Evolutionary conservation across 164 flowering plant genomes (phyloP), one percentile per base, ranked within the genome.

Genomic region (Kingdonia uniflora): DNA sequence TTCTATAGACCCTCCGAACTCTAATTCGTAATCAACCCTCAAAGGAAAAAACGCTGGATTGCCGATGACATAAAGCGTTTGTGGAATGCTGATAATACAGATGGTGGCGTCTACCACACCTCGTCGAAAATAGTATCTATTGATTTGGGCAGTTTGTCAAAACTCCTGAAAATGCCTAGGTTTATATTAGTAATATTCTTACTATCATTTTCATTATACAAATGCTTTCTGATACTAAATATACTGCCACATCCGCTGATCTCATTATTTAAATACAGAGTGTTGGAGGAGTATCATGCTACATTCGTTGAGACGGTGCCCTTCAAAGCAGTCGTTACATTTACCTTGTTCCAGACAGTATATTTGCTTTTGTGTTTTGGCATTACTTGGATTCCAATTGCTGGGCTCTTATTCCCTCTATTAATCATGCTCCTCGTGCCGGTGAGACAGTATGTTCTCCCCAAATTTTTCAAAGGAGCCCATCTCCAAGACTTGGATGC

Each of bases 401-500:
- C 95, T 14, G 97, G 97, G 4, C 84, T 90, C 42, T 85, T 90
- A 39, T 90, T 90, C 75, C 97, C 97, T 7, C 52, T 90, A 56
- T 53, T 84, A 68, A 87, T 87, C 66, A 87, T 90, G 95, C 95
- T 90, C 56, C 81, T 90, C 40, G 91, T 90, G 26, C 95, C 95
- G 2, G 87, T 84, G 25, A 64, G 95, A 33, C 97, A 90, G 49
- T 87, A 90, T 66, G 26, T 81, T 20, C 94, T 90, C 46, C 91
- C 97, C n/a, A 87, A 71, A 63, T 82, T 90, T 51, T 90, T 87
- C 74, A 81, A 90, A 72, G 80, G 76, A n/a, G 94, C 69, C 35
- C 97, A 90, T 74, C 84, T 87, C 57, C 91, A 84, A 60, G 95
- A 90, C 59, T 60, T 87, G 68, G 97, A 90, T 72, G 94, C 94